These are phyloP conservation scores for Neurospora intermedia DNA, from an alignment of 495 filamentous ascomycete genomes.

Conservation along the genomic window DNA sequence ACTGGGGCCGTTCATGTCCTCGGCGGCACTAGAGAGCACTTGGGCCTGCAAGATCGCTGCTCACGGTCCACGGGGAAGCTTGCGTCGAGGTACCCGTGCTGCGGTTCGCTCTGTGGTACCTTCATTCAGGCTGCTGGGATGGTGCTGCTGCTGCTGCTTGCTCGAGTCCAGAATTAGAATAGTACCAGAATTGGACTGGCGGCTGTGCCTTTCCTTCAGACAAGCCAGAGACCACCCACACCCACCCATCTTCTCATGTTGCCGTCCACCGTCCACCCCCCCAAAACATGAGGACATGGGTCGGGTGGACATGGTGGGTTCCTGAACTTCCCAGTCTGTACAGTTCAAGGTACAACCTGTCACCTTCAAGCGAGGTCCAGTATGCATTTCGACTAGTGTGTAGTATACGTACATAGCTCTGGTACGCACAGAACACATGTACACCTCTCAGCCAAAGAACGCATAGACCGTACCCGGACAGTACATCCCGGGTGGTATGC, in stretches of 20 bases:
- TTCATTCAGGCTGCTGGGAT: not conserved
- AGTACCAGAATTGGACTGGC: conserved; percentile 18
- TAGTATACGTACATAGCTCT: not conserved
- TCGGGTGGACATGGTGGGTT: conserved; percentile 13
- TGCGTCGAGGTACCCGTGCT: not conserved
- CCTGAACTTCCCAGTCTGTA: conserved; percentile 13
- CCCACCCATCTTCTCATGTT: conserved; percentile 34
- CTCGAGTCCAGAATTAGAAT: conserved; percentile 17
- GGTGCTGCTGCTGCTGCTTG: not conserved
- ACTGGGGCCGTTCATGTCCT: not conserved
- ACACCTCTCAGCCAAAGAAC: not conserved
- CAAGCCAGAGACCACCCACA: conserved; percentile 16
- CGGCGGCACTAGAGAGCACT: not conserved
- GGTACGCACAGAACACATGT: not conserved
- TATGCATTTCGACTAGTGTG: conserved; percentile 13
- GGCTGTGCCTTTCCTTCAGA: conserved; percentile 23
- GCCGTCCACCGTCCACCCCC: conserved; percentile 20
- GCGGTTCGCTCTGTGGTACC: not conserved
- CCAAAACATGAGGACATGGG: conserved; percentile 37
- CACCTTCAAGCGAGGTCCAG: conserved; percentile 33
- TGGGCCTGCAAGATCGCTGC: not conserved
- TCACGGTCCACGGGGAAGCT: not conserved
- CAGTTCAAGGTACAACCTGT: conserved; percentile 24
- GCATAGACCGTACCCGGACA: not conserved
- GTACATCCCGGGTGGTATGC: conserved; percentile 9